These are phyloP conservation scores for Gynostemma pentaphyllum DNA, from an alignment of 306 rosid genomes.

Conservation along the genomic window DNA sequence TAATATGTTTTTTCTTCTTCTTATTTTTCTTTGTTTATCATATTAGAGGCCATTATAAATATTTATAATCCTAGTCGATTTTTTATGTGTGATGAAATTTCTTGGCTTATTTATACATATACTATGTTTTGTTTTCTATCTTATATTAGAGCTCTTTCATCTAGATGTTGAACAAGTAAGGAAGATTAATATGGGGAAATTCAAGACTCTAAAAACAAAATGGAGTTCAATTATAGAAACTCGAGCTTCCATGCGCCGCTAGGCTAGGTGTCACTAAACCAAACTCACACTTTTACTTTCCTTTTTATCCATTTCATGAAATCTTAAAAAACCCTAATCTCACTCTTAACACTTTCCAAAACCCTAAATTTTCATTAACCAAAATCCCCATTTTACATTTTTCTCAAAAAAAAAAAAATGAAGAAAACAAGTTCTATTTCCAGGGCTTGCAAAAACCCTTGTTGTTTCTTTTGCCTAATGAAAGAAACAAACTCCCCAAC, in stretches of 20 bases:
- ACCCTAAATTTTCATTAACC: not conserved
- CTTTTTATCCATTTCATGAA: not conserved
- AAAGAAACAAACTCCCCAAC: conserved; percentile 31
- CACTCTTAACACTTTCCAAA: not conserved
- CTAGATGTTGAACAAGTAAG: not conserved
- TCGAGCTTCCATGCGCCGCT: conserved; percentile 25
- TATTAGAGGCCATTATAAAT: too few species aligned
- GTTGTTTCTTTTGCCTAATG: conserved; percentile 69
- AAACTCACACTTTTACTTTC: conserved; percentile 4
- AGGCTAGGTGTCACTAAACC: conserved; percentile 17
- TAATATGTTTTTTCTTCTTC: too few species aligned
- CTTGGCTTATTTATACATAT: too few species aligned
- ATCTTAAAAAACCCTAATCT: not conserved
- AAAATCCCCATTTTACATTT: not conserved
- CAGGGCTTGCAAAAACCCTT: conserved; percentile 16
- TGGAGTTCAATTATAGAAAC: conserved; percentile 7
- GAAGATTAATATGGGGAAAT: not conserved
- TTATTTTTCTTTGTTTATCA: too few species aligned
- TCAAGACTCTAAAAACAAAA: conserved; percentile 8
- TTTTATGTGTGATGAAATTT: too few species aligned
- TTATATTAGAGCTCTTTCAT: not conserved
- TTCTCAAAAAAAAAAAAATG: not conserved
- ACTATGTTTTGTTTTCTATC: not conserved
- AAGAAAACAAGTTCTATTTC: conserved; percentile 8
- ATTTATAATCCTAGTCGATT: too few species aligned